Evolutionary conservation across 768 basidiomycete genomes (phyloP).

Genomic region (Rhizopogon sp.): DNA sequence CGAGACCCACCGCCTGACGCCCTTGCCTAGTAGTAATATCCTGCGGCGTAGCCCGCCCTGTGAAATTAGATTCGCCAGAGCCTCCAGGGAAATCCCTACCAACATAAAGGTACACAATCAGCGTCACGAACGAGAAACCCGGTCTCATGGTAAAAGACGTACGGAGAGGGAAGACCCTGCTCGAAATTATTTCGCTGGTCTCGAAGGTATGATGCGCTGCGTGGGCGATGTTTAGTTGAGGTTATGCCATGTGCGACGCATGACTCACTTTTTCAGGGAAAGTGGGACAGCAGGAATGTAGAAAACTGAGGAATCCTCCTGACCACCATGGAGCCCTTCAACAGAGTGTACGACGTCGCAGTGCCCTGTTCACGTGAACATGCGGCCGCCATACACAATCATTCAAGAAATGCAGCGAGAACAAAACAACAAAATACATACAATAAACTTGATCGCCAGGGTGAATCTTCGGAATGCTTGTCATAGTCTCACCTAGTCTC

Average conservation of each 20-base stretch:
- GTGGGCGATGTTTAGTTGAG: neutral
- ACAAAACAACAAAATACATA: slow-evolving; percentile 16
- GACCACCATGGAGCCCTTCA: slow-evolving; percentile 42
- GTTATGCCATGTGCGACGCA: neutral
- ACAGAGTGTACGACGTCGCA: slow-evolving; percentile 56
- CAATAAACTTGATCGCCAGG: slow-evolving; percentile 65
- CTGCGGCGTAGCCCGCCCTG: slow-evolving; percentile 29
- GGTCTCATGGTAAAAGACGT: slow-evolving; percentile 8
- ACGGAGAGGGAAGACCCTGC: slow-evolving; percentile 47
- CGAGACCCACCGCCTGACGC: slow-evolving; percentile 38
- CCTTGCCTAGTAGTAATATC: slow-evolving; percentile 33
- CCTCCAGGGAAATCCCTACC: slow-evolving; percentile 50
- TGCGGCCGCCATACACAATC: no score
- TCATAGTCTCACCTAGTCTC: slow-evolving; percentile 50
- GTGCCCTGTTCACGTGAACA: slow-evolving; percentile 33
- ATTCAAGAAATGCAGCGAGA: neutral
- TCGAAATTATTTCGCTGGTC: slow-evolving; percentile 43
- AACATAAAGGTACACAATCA: neutral
- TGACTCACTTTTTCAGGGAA: slow-evolving; percentile 41
- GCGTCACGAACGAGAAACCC: neutral
- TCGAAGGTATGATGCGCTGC: slow-evolving; percentile 44
- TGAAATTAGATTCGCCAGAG: slow-evolving; percentile 41
- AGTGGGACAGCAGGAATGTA: slow-evolving; percentile 54
- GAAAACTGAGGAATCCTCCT: slow-evolving; percentile 47
- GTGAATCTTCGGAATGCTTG: slow-evolving; percentile 49